Conservation (phyloP, 2,329 filamentous ascomycete species). For the Dactylella cylindrospora region DNA sequence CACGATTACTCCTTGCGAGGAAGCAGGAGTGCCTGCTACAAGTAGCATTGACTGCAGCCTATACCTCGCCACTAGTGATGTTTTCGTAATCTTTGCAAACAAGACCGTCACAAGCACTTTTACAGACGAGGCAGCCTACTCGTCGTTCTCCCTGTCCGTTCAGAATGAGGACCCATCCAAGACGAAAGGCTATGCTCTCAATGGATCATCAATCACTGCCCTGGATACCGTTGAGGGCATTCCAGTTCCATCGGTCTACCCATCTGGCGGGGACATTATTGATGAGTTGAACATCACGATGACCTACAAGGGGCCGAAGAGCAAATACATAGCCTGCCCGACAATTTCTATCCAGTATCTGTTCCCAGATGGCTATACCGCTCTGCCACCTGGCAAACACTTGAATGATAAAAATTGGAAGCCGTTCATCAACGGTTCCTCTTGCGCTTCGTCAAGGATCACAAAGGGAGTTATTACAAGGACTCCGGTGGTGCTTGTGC, state of each 20-base stretch:
- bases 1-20: constrained; percentile 3
- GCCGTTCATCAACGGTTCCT: neutral
- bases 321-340: neutral
- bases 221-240: neutral
- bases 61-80: neutral
- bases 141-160: neutral
- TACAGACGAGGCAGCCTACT: neutral
- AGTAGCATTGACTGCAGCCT: neutral
- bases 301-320: neutral
- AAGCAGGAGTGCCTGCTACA: neutral
- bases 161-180: neutral
- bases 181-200: neutral
- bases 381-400: neutral
- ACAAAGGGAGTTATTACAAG: constrained; percentile 1
- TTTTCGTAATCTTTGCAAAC: neutral
- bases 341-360: constrained; percentile 1
- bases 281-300: constrained; percentile 4
- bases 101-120: neutral
- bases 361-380: neutral
- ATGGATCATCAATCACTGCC: neutral
- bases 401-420: constrained; percentile 10
- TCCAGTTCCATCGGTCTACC: neutral
- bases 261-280: neutral
- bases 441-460: neutral
- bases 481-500: constrained; percentile 1